A percentile compares a stretch with the other conserved stretches of the same genome.
These are phyloP conservation scores for Metschnikowia baotianmanensis DNA, from an alignment of 805 yeast species.

Conservation along the genomic window DNA sequence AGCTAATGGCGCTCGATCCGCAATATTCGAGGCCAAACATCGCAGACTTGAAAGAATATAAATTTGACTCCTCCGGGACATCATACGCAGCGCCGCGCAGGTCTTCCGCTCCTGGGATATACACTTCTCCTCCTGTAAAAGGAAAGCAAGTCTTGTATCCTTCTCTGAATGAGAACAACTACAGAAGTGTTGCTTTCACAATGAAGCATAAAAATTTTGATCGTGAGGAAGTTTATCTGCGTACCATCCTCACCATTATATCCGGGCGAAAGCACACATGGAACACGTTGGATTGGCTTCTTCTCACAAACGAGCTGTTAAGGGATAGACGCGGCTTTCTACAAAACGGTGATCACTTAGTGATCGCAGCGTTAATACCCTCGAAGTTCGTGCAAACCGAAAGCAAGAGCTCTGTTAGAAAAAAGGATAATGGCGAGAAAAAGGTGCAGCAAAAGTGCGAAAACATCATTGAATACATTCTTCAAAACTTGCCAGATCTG, in stretches of 20 bases:
- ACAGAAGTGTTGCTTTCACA: constrained; percentile 38
- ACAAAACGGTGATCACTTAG: constrained; percentile 38
- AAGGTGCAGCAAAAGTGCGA: constrained; percentile 23
- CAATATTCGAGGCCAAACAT: constrained; percentile 44
- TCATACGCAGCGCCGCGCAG: constrained; percentile 13
- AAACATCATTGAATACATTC: constrained; percentile 21
- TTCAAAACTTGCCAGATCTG: constrained; percentile 16
- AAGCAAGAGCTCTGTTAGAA: constrained; percentile 9
- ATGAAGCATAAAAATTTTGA: constrained; percentile 43
- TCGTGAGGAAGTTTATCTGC: constrained; percentile 10
- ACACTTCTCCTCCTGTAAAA: constrained; percentile 4
- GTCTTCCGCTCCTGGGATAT: constrained; percentile 4
- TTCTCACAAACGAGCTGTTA: constrained; percentile 17
- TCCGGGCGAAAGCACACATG: constrained; percentile 45
- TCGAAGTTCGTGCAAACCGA: constrained; percentile 18
- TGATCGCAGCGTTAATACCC: constrained; percentile 37
- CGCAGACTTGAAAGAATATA: constrained; percentile 42
- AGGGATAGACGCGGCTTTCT: constrained; percentile 23
- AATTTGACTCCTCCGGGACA: constrained; percentile 37
- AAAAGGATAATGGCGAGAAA: constrained; percentile 16
- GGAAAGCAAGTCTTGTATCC: constrained; percentile 24
- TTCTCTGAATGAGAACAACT: constrained; percentile 43
- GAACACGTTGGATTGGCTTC: constrained; percentile 42
- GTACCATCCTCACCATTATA: constrained; percentile 38
- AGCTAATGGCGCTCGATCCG: constrained; percentile 52